Evolutionary conservation across 2,329 filamentous ascomycete genomes (phyloP).

Genomic region (Claviceps paspali): DNA sequence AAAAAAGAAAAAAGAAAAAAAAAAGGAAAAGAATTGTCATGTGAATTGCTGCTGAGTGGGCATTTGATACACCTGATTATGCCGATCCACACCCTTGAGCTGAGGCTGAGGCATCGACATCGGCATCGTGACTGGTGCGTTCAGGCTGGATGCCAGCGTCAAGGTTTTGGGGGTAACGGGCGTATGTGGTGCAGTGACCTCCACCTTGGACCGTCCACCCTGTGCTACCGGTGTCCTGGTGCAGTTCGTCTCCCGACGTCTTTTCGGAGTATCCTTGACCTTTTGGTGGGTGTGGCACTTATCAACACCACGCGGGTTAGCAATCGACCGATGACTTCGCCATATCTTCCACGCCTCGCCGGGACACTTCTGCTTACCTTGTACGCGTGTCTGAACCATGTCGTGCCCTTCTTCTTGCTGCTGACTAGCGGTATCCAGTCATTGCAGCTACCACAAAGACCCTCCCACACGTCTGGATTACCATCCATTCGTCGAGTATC

Average conservation of each 20-base stretch:
- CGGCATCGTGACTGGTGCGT: constrained; percentile 4
- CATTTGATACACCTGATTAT: constrained; percentile 3
- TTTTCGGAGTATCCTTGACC: constrained; percentile 55
- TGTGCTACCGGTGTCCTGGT: constrained; percentile 21
- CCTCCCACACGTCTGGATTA: constrained; percentile 71
- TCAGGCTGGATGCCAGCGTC: constrained; percentile 8
- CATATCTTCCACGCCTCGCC: constrained; percentile 2
- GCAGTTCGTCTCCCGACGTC: constrained; percentile 44
- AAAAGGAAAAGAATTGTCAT: no score
- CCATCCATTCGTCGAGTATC: constrained; percentile 63
- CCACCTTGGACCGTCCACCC: constrained; percentile 30
- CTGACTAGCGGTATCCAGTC: constrained; percentile 72
- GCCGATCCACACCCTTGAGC: constrained; percentile 2
- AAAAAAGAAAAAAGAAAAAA: no score
- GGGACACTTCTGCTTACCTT: constrained; percentile 43
- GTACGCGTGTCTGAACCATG: constrained; percentile 81
- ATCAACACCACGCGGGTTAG: constrained; percentile 1
- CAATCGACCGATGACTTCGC: not conserved
- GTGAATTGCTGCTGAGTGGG: not conserved
- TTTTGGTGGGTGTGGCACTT: constrained; percentile 62
- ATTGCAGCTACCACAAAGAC: constrained; percentile 61
- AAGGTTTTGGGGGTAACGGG: constrained; percentile 16
- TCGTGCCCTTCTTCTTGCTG: constrained; percentile 84
- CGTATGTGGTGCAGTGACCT: constrained; percentile 19
- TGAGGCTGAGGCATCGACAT: constrained; percentile 5